Conservation (phyloP, 208 protist genomes). For the Vickermania ingenoplastis region DNA sequence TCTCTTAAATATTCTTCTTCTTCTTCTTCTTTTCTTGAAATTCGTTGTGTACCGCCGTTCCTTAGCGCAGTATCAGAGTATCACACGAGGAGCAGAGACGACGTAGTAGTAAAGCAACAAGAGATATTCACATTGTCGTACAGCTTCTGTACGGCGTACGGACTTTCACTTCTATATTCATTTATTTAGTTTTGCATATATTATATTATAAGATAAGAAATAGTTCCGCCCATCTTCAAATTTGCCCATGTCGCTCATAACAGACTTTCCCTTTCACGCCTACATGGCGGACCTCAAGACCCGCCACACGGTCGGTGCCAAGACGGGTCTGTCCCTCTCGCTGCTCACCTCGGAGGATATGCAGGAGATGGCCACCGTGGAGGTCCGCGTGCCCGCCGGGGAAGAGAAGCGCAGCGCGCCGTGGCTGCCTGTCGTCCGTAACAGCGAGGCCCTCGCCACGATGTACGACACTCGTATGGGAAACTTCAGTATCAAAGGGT, state of each 20-base stretch:
- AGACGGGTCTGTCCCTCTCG: constrained; percentile 70
- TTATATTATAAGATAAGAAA: too few relatives aligned
- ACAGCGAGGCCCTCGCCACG: constrained; percentile 34
- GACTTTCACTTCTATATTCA: too few relatives aligned
- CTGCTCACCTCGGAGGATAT: constrained; percentile 78
- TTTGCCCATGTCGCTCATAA: constrained; percentile 81
- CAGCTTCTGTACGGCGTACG: too few relatives aligned
- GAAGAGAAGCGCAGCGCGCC: constrained; percentile 51
- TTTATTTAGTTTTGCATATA: too few relatives aligned
- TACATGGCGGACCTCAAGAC: constrained; percentile 79
- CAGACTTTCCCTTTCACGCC: constrained; percentile 74
- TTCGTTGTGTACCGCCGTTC: too few relatives aligned
- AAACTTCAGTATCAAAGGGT: constrained; percentile 74
- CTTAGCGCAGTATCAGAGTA: too few relatives aligned
- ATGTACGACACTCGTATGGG: constrained; percentile 88
- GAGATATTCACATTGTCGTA: too few relatives aligned
- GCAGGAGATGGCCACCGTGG: constrained; percentile 60
- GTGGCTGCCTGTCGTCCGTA: constrained; percentile 29
- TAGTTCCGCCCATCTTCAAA: too few relatives aligned
- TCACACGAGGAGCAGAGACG: too few relatives aligned
- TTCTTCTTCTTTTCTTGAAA: too few relatives aligned
- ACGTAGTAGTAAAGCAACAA: too few relatives aligned
- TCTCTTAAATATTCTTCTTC: too few relatives aligned
- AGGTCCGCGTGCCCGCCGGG: constrained; percentile 61
- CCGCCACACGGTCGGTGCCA: constrained; percentile 41